Evolutionary conservation across 2,329 filamentous ascomycete genomes (phyloP), one percentile per base, ranked within the genome.

Genomic region (Xylaria arbuscula): DNA sequence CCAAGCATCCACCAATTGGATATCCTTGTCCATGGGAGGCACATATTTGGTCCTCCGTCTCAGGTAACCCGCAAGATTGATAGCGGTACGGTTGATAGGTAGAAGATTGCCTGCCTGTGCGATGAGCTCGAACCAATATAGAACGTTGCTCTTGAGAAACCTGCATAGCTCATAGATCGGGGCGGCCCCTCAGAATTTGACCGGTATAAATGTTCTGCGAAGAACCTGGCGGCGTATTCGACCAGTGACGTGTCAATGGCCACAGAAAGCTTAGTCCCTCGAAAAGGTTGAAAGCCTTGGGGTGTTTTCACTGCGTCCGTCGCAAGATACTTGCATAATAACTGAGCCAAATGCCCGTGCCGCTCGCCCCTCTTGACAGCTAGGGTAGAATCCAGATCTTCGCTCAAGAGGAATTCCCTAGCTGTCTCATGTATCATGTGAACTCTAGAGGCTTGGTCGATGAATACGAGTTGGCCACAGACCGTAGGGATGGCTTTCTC

Each of bases 121-220:
- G 22, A 78, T 65, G 32, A 75, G 50, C 57, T 80, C 78, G 13
- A 81, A 74, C 79, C 78, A 80, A 3, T 70, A 70, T 15, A 80
- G 71, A 9, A 79, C 71, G 42, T 72, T 76, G 24, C 68, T 56
- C 79, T 90, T 22, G 83, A 91, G 73, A 86, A 93, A 79, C 85
- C 87, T 9, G 80, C 90, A 17, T 83, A 90, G 68, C 78, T 91
- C 42, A 86, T 91, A 70, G 86, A 89, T 75, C 15, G 75, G 55
- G 1, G 48, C 54, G 50, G 58, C 28, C 74, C 68, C 15, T 69
- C 48, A 3, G 73, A 69, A 15, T 69, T 73, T 22, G 66, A 67
- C 36, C 64, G 67, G 40, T 64, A 74, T 0, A 77, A 32, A 62
- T 78, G 75, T 3, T 76, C 72, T 19, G 76, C 73, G 55, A 76